Evolutionary conservation across 75 land plant genomes (phyloP).

Genomic region (Selaginella tamariscina): DNA sequence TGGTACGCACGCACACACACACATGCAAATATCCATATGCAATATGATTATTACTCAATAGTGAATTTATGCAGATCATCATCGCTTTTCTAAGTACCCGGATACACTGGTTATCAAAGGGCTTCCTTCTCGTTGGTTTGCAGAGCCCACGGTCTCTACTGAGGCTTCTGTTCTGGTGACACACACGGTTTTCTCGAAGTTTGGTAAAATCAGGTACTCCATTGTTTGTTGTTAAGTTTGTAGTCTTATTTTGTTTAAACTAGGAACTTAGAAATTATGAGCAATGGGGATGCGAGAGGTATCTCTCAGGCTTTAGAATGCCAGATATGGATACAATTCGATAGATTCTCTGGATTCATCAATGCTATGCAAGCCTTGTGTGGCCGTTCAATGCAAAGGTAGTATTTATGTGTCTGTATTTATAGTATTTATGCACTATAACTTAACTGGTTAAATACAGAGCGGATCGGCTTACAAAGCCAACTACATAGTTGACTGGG

Average conservation of each 20-base stretch:
- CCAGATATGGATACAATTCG: constrained; percentile 67
- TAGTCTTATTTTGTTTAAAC: constrained; percentile 40
- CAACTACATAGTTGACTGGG: constrained; percentile 73
- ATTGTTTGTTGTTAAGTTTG: neutral
- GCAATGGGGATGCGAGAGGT: constrained; percentile 22
- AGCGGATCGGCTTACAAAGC: constrained; percentile 67
- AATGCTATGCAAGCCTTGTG: constrained; percentile 64
- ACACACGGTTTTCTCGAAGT: constrained; percentile 66
- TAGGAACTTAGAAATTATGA: constrained; percentile 46
- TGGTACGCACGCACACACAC: neutral
- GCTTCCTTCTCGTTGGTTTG: constrained; percentile 82
- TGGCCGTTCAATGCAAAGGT: constrained; percentile 87
- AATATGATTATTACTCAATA: neutral
- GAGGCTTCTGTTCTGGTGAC: constrained; percentile 79
- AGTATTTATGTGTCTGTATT: neutral
- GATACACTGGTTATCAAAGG: constrained; percentile 64
- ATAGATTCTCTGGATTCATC: constrained; percentile 49
- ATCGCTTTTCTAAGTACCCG: constrained; percentile 33
- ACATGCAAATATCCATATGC: neutral
- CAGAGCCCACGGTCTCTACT: constrained; percentile 78
- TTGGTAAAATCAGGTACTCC: constrained; percentile 71
- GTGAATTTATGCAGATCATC: neutral
- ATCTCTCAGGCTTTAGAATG: constrained; percentile 58
- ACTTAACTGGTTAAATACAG: constrained; percentile 24
- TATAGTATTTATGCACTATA: neutral